Evolutionary conservation across 2,329 filamentous ascomycete species (phyloP), one percentile per base, ranked within the genome.

Genomic region (Malbranchea zuffiana): DNA sequence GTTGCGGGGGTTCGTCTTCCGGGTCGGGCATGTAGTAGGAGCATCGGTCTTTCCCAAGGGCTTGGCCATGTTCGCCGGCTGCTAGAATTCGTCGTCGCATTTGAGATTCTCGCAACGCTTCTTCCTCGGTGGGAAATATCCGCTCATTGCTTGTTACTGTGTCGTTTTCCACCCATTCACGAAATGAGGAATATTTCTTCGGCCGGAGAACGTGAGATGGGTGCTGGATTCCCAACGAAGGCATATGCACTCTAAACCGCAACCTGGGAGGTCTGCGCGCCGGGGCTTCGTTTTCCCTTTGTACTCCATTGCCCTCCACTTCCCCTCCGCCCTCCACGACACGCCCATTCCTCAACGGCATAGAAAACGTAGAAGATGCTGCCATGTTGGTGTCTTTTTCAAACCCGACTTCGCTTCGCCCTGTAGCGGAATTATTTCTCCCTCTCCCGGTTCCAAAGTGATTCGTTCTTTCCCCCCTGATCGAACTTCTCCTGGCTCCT

Each of bases 21-120:
- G 75, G 67, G 44, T 90, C 82, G 0, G 82, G 82, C 12, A 78
- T 69, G 48, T 82, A 90, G 16, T 80, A 63, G 2, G 78, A 79
- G 53, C 82, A 88, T 42, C 71, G 69, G 42, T 77, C 75, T 37
- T 70, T 64, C 34, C 80, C 85, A 18, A 95, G 67, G 3, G 86
- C 56, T 2, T 85, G 84, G 11, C 86, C 87, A 4, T 78, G 74
- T 50, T 82, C 69, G 3, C 76, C 75, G 45, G 85, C 87, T 32
- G 76, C 64, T 46, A 86, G 75, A 18, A 94, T 75, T 20, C 75
- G 74, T 39, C 75, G 47, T 12, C 90, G 73, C n/a, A 76, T 61
- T 11, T 62, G 61, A 1, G 84, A 86, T 58, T 95, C 86, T 36
- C 71, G 69, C 29, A 63, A 55, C 2, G 79, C 78, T 51, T 74